These are phyloP conservation scores for Fusarium sp. DNA, from an alignment of 2,329 filamentous ascomycete genomes.

Conservation along the genomic window DNA sequence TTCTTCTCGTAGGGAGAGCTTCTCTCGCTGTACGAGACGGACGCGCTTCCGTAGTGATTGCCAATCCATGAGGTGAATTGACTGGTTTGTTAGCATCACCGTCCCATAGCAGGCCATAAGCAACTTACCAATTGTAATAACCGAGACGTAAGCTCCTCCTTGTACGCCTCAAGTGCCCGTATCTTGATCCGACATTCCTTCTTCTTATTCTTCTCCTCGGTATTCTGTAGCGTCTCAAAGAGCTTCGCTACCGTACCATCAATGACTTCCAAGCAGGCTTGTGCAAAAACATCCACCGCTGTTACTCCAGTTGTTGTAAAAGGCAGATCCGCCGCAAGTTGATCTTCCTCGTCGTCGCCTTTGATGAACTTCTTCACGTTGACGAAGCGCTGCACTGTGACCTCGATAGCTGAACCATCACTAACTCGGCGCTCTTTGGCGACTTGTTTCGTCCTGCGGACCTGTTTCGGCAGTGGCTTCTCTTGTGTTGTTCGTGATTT, in stretches of 20 bases:
- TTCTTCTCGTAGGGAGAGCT: slow-evolving; percentile 65
- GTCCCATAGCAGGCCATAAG: too few relatives aligned
- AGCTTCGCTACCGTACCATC: slow-evolving; percentile 60
- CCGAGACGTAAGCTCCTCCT: slow-evolving; percentile 64
- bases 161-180: slow-evolving; percentile 66
- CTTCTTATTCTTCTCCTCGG: slow-evolving; percentile 57
- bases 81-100: too few relatives aligned
- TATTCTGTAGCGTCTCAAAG: slow-evolving; percentile 50
- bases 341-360: slow-evolving; percentile 52
- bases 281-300: slow-evolving; percentile 68
- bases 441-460: slow-evolving; percentile 34
- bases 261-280: slow-evolving; percentile 70
- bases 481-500: slow-evolving; percentile 34
- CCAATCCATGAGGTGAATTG: slow-evolving; percentile 68
- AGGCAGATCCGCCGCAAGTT: slow-evolving; percentile 62
- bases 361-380: slow-evolving; percentile 57
- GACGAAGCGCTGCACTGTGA: slow-evolving; percentile 69
- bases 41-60: slow-evolving; percentile 67
- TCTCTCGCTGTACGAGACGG: slow-evolving; percentile 66
- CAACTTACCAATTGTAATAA: slow-evolving; percentile 67
- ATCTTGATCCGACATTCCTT: slow-evolving; percentile 66
- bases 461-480: slow-evolving; percentile 35
- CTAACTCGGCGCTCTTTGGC: slow-evolving; percentile 36
- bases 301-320: slow-evolving; percentile 68
- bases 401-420: slow-evolving; percentile 54